A percentile compares a stretch with the other conserved stretches of the same genome.
These are phyloP conservation scores for Tubosaeta sp. DNA, from an alignment of 768 basidiomycete species.

Conservation along the genomic window DNA sequence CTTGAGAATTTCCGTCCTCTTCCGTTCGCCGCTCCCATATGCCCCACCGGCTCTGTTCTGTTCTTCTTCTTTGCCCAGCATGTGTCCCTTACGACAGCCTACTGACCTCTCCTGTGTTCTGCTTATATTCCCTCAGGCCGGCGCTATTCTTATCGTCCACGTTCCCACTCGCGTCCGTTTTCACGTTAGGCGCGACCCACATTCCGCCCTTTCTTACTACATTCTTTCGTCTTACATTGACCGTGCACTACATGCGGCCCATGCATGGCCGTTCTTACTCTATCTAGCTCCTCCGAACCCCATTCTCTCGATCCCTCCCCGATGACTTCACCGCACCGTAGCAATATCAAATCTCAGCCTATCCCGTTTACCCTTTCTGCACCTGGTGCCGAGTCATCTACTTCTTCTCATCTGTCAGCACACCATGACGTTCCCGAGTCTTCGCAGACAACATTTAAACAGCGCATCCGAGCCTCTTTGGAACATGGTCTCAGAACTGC, in stretches of 20 bases:
- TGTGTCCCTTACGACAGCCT: conserved; percentile 10
- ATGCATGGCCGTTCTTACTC: conserved; percentile 45
- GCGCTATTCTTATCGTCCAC: conserved; percentile 16
- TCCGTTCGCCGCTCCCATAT: conserved; percentile 1
- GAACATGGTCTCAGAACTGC: conserved; percentile 65
- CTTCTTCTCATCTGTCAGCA: conserved; percentile 25
- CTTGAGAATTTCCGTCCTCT: conserved; percentile 10
- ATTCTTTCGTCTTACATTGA: conserved; percentile 10
- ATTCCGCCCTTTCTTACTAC: conserved; percentile 13
- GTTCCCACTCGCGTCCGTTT: conserved; percentile 12
- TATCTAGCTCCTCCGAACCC: conserved; percentile 35
- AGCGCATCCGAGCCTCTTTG: conserved; percentile 60
- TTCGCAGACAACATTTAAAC: conserved; percentile 48
- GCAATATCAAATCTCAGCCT: conserved; percentile 31
- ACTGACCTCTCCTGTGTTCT: conserved; percentile 11
- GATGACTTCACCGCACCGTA: conserved; percentile 42
- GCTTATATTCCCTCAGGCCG: conserved; percentile 14
- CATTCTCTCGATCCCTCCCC: conserved; percentile 42
- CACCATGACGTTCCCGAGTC: conserved; percentile 36
- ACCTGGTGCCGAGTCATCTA: conserved; percentile 36
- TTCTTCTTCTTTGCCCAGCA: conserved; percentile 9
- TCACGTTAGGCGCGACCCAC: conserved; percentile 7
- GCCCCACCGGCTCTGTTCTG: conserved; percentile 1
- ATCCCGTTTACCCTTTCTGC: conserved; percentile 39
- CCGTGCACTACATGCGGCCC: conserved; percentile 29